Evolutionary conservation across 768 basidiomycete genomes (phyloP).

Genomic region (Pisolithus tinctorius): DNA sequence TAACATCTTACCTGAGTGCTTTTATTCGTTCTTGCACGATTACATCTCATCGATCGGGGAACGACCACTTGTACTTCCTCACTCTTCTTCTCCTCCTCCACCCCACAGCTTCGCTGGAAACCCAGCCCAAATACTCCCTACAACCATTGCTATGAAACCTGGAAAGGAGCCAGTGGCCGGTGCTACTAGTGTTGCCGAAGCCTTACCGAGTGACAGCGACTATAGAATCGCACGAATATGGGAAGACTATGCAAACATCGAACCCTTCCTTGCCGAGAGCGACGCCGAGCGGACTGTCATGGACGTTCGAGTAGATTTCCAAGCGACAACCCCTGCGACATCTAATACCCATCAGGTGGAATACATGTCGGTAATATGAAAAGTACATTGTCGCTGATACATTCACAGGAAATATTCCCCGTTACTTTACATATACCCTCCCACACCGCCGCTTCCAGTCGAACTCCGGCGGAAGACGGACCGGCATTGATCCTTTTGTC

Average conservation of each 20-base stretch:
- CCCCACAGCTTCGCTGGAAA: constrained; percentile 20
- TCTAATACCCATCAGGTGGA: constrained; percentile 57
- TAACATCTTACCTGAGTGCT: constrained; percentile 82
- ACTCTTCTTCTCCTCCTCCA: constrained; percentile 31
- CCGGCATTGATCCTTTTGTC: constrained; percentile 85
- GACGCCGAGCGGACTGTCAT: constrained; percentile 38
- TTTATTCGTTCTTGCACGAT: constrained; percentile 92
- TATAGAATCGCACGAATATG: constrained; percentile 76
- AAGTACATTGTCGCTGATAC: constrained; percentile 3
- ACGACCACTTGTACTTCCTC: constrained; percentile 42
- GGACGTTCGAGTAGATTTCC: constrained; percentile 53
- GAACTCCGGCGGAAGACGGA: constrained; percentile 72
- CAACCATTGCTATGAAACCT: constrained; percentile 25
- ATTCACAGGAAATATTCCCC: constrained; percentile 63
- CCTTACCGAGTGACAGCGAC: constrained; percentile 77
- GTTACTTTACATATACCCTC: constrained; percentile 68
- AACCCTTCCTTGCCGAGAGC: constrained; percentile 56
- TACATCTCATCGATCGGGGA: constrained; percentile 81
- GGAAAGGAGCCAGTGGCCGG: constrained; percentile 10
- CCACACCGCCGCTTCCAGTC: constrained; percentile 27
- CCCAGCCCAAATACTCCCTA: constrained; percentile 26
- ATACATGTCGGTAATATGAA: background rate
- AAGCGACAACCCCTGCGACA: constrained; percentile 25
- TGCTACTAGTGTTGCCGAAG: constrained; percentile 23
- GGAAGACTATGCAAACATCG: constrained; percentile 80